These are phyloP conservation scores for Bassia scoparia DNA, from an alignment of 148 eudicot genomes.

Conservation along the genomic window DNA sequence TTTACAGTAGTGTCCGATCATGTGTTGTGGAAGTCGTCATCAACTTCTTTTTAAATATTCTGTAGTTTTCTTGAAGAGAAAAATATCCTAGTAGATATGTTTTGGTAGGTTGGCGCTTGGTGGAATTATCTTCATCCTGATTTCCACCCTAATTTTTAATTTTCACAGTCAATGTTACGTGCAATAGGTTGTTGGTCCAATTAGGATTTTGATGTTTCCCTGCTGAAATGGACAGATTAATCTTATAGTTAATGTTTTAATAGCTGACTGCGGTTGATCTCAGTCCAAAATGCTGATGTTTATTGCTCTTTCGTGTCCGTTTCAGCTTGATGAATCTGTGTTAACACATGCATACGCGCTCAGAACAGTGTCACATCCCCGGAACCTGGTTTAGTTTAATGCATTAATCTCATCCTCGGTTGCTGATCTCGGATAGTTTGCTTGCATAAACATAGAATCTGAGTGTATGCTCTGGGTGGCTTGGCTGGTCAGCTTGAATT, in stretches of 20 bases:
- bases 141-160: not conserved
- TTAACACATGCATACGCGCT: not conserved
- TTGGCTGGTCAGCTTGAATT: not conserved
- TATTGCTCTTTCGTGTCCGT: slow-evolving; percentile 2
- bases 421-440: not conserved
- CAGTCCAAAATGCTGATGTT: not conserved
- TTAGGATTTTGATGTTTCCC: not conserved
- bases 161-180: not conserved
- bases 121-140: slow-evolving; percentile 10
- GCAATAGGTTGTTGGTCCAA: not conserved
- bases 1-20: not conserved
- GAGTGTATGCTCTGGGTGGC: not conserved
- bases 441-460: not conserved
- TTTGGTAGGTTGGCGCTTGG: slow-evolving; percentile 1
- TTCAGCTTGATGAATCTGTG: not conserved
- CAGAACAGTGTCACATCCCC: not conserved
- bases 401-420: not conserved
- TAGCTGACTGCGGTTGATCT: not conserved
- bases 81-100: not conserved
- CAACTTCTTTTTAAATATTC: not conserved
- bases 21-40: slow-evolving; percentile 1
- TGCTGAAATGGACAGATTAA: slow-evolving; percentile 9
- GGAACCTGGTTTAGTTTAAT: not conserved
- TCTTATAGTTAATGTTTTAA: not conserved
- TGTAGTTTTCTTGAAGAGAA: not conserved